Evolutionary conservation across 1,139 yeast species (phyloP), one percentile per base, ranked within the genome.

Genomic region (Suhomyces yuchorum): DNA sequence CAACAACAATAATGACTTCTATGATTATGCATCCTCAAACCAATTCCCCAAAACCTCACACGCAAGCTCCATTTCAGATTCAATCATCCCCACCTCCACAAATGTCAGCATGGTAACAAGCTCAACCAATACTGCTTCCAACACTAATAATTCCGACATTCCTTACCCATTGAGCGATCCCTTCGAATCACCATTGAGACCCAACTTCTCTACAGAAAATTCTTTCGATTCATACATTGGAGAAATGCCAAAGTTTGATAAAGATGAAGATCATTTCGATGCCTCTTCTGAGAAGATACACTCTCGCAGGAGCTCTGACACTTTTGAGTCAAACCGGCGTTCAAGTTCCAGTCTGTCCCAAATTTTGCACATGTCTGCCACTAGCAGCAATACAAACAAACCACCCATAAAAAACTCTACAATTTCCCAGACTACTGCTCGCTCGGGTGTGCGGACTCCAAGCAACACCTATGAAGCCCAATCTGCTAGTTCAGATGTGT

Each of bases 21-120:
- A 54, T 28, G 49, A 46, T 34, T 54, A 57, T 1, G 40, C 55
- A 12, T 47, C 48, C 14, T 49, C 56, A 8, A 18, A 49, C 17
- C 35, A 23, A 28, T 37, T 41, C 33, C 35, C 48, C 17, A 24
- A 26, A 23, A 18, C 17, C 37, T 17, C 28, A 34, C 35, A 19
- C 17, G 26, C 28, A 8, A n/a, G 35, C n/a, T 26, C 36, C 17
- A 20, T 9, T 11, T 35, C 44, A 11, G 26, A 26, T 9, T 34
- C 47, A 22, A 33, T 45, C 23, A 15, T 15, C 30, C 30, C 40
- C 36, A 28, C 37, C 3, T 23, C 43, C 12, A 42, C 37, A 33
- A 37, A 32, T 32, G 23, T 39, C 14, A 30, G 40, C 19, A 15
- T 23, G 36, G 24, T 30, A n/a, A 37, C 24, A 18, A 37, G 37